phyloP scores from a whole-genome alignment of 805 yeast genomes.

The Saturnispora sekii region DNA sequence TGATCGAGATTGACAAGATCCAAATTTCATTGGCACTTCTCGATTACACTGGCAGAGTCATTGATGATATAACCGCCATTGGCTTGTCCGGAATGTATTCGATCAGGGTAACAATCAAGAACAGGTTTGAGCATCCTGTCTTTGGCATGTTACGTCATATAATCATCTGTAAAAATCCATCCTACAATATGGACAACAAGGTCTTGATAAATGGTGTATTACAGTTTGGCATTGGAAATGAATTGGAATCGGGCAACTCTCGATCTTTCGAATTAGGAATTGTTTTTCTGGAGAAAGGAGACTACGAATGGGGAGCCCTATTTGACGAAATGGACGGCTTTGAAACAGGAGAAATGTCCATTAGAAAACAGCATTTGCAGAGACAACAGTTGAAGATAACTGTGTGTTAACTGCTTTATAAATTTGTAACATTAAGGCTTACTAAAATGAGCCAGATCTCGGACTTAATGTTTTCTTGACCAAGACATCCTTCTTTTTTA shows the following conservation, averaged over 20 bases:
- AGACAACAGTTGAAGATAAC: conserved; percentile 29
- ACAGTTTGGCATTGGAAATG: conserved; percentile 41
- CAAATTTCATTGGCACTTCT: conserved; percentile 30
- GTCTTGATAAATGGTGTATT: conserved; percentile 65
- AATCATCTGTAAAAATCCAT: conserved; percentile 31
- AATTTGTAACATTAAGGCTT: too few species aligned
- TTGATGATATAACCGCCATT: conserved; percentile 23
- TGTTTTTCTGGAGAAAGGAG: conserved; percentile 65
- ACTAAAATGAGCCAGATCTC: too few species aligned
- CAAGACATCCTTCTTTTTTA: too few species aligned
- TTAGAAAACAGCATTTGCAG: conserved; percentile 29
- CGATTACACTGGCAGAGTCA: conserved; percentile 9
- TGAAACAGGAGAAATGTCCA: conserved; percentile 15
- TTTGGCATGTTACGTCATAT: conserved; percentile 54
- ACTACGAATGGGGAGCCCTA: conserved; percentile 69
- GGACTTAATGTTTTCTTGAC: too few species aligned
- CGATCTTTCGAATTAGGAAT: conserved; percentile 42
- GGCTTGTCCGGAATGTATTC: conserved; percentile 41
- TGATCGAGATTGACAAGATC: conserved; percentile 41
- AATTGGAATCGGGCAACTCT: conserved; percentile 34
- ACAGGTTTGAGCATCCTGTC: conserved; percentile 34
- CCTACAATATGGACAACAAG: conserved; percentile 38
- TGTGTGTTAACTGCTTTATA: conserved; percentile 9
- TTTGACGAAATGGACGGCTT: conserved; percentile 36
- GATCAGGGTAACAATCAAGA: conserved; percentile 39